Base-by-base conservation (phyloP, 163 green algal species). In the Volvox carteri region DNA sequence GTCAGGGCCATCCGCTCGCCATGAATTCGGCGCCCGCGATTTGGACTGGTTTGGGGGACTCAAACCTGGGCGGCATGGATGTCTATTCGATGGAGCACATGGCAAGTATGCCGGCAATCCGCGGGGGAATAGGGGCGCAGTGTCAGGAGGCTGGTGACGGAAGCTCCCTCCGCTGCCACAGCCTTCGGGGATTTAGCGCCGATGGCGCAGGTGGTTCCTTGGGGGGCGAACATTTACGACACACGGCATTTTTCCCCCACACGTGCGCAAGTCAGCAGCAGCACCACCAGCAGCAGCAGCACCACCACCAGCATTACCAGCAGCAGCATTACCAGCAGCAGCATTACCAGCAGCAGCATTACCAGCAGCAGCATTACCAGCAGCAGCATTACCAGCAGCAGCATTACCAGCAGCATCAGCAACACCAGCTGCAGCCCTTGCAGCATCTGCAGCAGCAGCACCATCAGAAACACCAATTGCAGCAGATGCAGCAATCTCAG, bases 351-450 rank as follows among this genome's bases (percentile, higher is more conserved):
- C 44, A 70, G 18, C 75, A 84, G 50, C 75, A 67, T 8, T 30
- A 68, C 48, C 73, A 80, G 8, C 73, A 80, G 4, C 19, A 9
- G 18, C n/a, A 62, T 7, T 23, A 28, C 60, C 23, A 11, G 25
- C 70, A 78, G 16, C 39, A 23, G 41, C 39, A 39, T 9, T 37
- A 11, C 28, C 44, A n/a, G 5, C 74, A 48, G 28, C 46, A 68
- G 44, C 74, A 79, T 33, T 44, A 81, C 39, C 46, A 68, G 44
- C 74, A 68, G n/a, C 74, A 81, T 28, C 74, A 81, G 28, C 74
- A 68, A 6, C 77, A 74, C 6, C 12, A 56, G 4, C 18, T 39
- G 30, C 77, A 56, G 23, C 18, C 28, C 28, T 54, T 41, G 6
- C 77, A 85, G 52, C 77, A 39, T 33, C 37, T 54, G 3, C 6